Conservation (phyloP, 23 red algal species). For the Agarophyton chilense region DNA sequence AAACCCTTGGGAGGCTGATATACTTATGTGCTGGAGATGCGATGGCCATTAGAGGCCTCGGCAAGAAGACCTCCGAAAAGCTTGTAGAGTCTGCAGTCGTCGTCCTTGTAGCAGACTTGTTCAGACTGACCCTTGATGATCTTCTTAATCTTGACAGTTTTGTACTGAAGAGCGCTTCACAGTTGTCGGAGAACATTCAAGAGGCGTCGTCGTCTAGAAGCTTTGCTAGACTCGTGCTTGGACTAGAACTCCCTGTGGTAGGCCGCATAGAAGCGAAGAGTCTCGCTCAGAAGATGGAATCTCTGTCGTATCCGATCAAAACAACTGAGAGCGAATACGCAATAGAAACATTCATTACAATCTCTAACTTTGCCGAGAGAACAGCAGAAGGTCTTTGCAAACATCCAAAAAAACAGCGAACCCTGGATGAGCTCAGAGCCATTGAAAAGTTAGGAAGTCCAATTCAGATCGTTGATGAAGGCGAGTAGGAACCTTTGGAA, state of each 20-base stretch:
- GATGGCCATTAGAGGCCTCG: slow-evolving; percentile 79
- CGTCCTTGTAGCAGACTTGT: slow-evolving; percentile 49
- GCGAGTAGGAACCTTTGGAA: background rate
- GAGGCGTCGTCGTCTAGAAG: slow-evolving; percentile 25
- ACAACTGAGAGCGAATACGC: background rate
- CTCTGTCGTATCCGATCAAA: slow-evolving; percentile 19
- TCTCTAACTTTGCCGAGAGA: slow-evolving; percentile 66
- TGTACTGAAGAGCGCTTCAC: slow-evolving; percentile 44
- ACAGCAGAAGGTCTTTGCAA: slow-evolving; percentile 33
- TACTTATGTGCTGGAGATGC: slow-evolving; percentile 42
- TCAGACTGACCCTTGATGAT: slow-evolving; percentile 50
- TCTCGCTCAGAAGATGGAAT: slow-evolving; percentile 35
- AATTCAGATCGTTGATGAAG: slow-evolving; percentile 29
- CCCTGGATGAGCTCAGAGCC: slow-evolving; percentile 44
- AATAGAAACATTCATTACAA: slow-evolving; percentile 1
- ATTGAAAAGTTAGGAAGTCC: background rate
- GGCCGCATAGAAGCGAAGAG: slow-evolving; percentile 38
- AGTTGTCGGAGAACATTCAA: slow-evolving; percentile 44
- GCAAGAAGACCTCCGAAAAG: slow-evolving; percentile 54
- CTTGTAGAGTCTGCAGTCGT: slow-evolving; percentile 57
- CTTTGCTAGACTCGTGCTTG: slow-evolving; percentile 57
- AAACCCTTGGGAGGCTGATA: slow-evolving; percentile 54
- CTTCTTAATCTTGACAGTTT: slow-evolving; percentile 56
- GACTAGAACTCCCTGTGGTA: slow-evolving; percentile 57
- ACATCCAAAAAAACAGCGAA: slow-evolving; percentile 9